Base-by-base conservation (phyloP, 192 early-diverging fungal species). In the Umbelopsis vinacea region DNA sequence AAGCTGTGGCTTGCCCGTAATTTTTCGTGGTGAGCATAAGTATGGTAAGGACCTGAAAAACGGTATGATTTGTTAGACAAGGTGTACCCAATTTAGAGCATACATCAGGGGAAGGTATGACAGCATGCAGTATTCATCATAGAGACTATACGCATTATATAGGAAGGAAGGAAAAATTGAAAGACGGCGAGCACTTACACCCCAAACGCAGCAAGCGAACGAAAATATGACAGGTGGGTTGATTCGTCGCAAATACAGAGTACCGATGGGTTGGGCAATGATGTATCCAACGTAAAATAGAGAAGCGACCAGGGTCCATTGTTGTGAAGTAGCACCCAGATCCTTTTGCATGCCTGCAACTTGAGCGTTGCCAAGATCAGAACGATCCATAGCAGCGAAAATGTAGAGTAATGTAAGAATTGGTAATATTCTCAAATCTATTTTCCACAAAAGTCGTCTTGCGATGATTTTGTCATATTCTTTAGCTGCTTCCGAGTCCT, bases 311-410 rank as follows among this genome's bases (percentile, higher is more conserved):
- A 63, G 57, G 4, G 57, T 38, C 57, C 57, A 71, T 52, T 55
- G 52, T 7, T 15, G 7, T 26, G 52, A 52, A 3, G 69, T 15
- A 35, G 53, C 43, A 45, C 50, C 50, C 3, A 71, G 23, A 21
- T 71, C 69, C 23, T 53, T 37, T 71, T 71, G 69, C 69, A 71
- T 71, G 43, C 69, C 69, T 29, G 69, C 69, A 14, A 71, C 52
- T 52, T 71, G 69, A 43, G 69, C 69, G 17, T 71, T 71, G 4
- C 69, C 69, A 45, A 71, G 54, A 23, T 71, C 69, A 71, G 52
- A 22, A n/a, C 52, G 69, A 45, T 71, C 69, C 52, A 71, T 71
- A 15, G 69, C 29, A 5, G 69, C 33, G n/a, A 71, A 14, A 23
- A 71, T 40, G 14, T 71, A 71, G 52, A 71, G 52, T 5, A 55